Conservation (phyloP, 805 yeast genomes). For the Crinitomyces ghanaensis region DNA sequence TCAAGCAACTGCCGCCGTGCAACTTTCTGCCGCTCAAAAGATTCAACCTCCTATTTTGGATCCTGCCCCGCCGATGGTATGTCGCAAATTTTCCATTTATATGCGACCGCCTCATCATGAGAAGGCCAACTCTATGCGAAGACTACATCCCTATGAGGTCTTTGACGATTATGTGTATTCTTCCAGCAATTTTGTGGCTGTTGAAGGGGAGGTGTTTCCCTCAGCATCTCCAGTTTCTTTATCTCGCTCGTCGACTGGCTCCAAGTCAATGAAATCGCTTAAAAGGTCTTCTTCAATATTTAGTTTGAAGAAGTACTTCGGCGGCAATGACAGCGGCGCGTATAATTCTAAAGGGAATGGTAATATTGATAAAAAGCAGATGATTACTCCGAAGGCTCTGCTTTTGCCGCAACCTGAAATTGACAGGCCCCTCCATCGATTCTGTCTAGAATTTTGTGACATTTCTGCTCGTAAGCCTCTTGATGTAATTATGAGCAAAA, state of each 20-base stretch:
- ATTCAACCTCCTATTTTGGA: constrained; percentile 11
- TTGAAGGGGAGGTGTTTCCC: too few species aligned
- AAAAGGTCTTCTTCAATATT: too few species aligned
- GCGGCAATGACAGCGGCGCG: constrained; percentile 1
- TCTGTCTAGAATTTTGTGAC: constrained; percentile 18
- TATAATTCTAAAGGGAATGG: too few species aligned
- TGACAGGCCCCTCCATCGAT: constrained; percentile 20
- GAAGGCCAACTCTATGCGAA: constrained; percentile 6
- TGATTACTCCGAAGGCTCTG: too few species aligned
- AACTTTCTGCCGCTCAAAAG: constrained; percentile 7
- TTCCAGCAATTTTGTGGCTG: too few species aligned
- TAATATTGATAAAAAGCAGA: too few species aligned
- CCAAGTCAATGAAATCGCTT: constrained; percentile 1
- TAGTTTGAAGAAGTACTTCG: too few species aligned
- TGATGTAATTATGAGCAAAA: constrained; percentile 7
- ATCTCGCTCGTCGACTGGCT: too few species aligned
- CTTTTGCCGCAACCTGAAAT: constrained; percentile 22
- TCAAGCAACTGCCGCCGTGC: constrained; percentile 7
- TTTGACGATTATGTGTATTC: constrained; percentile 29
- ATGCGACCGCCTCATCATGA: constrained; percentile 14
- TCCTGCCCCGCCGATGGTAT: constrained; percentile 23
- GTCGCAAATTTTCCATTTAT: constrained; percentile 19
- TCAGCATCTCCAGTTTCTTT: too few species aligned
- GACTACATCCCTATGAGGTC: constrained; percentile 27
- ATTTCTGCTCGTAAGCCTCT: constrained; percentile 9